Evolutionary conservation across 2,329 filamentous ascomycete species (phyloP), one percentile per base, ranked within the genome.

Genomic region (Chrysoporthe deuterocubensis): DNA sequence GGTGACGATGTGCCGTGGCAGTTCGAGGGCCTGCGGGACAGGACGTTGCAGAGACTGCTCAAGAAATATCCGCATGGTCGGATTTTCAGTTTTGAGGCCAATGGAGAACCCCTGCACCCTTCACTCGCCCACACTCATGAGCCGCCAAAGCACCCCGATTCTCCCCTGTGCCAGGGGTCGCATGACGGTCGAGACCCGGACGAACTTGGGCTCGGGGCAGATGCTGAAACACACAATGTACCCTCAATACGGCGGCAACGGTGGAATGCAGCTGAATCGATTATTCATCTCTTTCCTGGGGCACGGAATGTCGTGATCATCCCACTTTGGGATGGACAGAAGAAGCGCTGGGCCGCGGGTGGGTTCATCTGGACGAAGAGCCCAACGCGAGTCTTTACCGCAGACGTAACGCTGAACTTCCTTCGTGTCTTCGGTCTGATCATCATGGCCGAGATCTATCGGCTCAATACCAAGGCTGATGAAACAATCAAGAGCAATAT

Each of bases 401-500:
- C 77, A 1, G 76, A 82, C 37, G 79, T 81, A 6, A 86, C 88
- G 46, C 77, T 89, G 2, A 83, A 79, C 14, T 85, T 84, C 43
- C 76, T 88, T 6, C 76, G 78, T 4, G 83, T 82, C 0, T 87
- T 88, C 69, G 82, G 82, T 0, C 83, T 84, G 64, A 82, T 83
- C 0, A 84, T 87, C 18, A 87, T 88, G 80, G 81, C 84, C 0
- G 87, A 90, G 64, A 77, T 89, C 0, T 81, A 83, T 0, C 79
- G 84, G 1, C 69, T 86, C 4, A 75, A 80, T 13, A 72, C 77
- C 0, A 66, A 75, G 13, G 73, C 75, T 11, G 78, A 79, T 0
- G 80, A 83, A 44, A 82, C 78, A 64, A 83, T 85, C 43, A 88
- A 88, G 73, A 83, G 83, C 1, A 86, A 89, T 67, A 84, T 88